These are phyloP conservation scores for Phytophthora pini DNA, from an alignment of 352 stramenopile genomes.

Conservation along the genomic window DNA sequence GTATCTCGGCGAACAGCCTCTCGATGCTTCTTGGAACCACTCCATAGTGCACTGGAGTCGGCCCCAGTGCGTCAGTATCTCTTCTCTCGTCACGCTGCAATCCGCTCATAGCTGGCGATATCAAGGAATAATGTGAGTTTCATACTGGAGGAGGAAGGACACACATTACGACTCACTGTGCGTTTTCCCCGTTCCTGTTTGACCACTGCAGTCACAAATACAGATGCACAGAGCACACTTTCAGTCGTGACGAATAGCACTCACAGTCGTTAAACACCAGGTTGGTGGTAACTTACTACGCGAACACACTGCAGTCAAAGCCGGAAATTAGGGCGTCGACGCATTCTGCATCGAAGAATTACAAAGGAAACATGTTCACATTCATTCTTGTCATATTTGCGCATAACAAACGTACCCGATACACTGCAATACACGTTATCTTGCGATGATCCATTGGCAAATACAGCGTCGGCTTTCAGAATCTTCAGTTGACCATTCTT, in stretches of 20 bases:
- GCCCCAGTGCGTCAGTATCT: conserved; percentile 12
- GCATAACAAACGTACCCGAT: conserved; percentile 39
- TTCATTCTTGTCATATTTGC: neutral
- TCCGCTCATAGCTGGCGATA: conserved; percentile 64
- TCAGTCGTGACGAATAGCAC: conserved; percentile 1
- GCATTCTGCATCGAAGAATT: conserved; percentile 45
- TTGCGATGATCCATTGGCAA: conserved; percentile 45
- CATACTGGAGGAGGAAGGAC: neutral
- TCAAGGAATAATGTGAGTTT: conserved; percentile 3
- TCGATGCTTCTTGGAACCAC: conserved; percentile 68
- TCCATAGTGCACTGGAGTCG: conserved; percentile 42
- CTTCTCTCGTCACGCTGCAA: conserved; percentile 34
- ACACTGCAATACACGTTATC: conserved; percentile 59
- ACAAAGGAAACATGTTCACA: neutral
- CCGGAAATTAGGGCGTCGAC: conserved; percentile 63
- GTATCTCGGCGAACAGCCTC: conserved; percentile 56
- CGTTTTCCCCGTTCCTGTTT: conserved; percentile 76
- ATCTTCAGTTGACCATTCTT: conserved; percentile 74
- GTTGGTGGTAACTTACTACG: conserved; percentile 51
- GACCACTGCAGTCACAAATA: conserved; percentile 43
- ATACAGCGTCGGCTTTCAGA: conserved; percentile 60
- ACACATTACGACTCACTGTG: conserved; percentile 44
- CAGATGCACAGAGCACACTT: conserved; percentile 5
- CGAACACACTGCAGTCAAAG: conserved; percentile 78
- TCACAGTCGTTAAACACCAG: neutral